Conservation (phyloP, 2,329 filamentous ascomycete species). For the Zasmidium citrigriseum region DNA sequence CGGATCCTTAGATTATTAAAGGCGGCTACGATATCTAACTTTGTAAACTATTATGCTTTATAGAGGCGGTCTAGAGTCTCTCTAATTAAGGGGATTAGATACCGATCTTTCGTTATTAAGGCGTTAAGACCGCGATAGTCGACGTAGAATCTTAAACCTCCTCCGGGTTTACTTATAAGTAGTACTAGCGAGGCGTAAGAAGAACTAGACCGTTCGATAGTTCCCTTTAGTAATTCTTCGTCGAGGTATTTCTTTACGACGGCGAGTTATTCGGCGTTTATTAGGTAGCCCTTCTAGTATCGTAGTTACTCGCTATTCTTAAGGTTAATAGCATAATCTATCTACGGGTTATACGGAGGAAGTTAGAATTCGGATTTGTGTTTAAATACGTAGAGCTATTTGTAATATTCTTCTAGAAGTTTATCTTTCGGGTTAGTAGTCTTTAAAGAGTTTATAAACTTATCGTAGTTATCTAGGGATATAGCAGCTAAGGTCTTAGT, state of each 20-base stretch:
- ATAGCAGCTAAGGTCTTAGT: no score
- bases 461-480: no score
- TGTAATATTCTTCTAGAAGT: no score
- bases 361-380: background rate
- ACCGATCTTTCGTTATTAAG: conserved; percentile 1
- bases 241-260: conserved; percentile 2
- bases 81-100: conserved; percentile 1
- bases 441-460: no score
- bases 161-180: background rate
- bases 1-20: conserved; percentile 27
- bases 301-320: background rate
- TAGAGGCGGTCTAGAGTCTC: conserved; percentile 2
- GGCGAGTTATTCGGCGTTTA: no score
- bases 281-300: background rate
- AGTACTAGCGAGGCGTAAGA: background rate
- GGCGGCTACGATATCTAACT: background rate
- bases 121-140: conserved; percentile 4
- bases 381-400: background rate
- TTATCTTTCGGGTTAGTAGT: no score
- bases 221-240: background rate
- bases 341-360: no score
- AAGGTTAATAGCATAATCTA: no score
- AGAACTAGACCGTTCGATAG: background rate
- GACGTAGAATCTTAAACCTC: background rate
- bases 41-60: conserved; percentile 4